Evolutionary conservation across 1,284 basidiomycete species (phyloP).

Genomic region (Boletus hoseneyae): DNA sequence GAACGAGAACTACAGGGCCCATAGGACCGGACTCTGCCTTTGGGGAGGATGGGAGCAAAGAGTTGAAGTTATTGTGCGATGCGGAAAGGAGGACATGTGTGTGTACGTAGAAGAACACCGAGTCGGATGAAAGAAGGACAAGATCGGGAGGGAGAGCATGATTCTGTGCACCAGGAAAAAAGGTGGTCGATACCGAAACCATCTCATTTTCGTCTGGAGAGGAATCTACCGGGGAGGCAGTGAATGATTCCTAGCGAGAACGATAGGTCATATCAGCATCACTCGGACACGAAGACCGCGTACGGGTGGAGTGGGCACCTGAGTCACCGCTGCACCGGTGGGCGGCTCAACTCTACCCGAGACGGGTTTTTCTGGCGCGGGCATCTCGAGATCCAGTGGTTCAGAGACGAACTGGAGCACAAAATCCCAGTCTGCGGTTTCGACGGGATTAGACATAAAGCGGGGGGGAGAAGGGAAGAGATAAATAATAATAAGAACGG

Average conservation of each 20-base stretch:
- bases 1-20: slow-evolving; percentile 44
- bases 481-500: background rate
- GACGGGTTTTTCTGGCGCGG: slow-evolving; percentile 35
- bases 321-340: slow-evolving; percentile 28
- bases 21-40: slow-evolving; percentile 35
- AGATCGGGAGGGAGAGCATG: slow-evolving; percentile 54
- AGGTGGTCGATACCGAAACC: slow-evolving; percentile 76
- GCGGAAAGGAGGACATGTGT: slow-evolving; percentile 43
- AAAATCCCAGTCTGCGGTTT: slow-evolving; percentile 56
- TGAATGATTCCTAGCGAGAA: slow-evolving; percentile 44
- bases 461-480: background rate
- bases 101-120: slow-evolving; percentile 74
- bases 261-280: slow-evolving; percentile 6
- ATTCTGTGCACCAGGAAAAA: slow-evolving; percentile 64
- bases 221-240: slow-evolving; percentile 45
- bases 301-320: slow-evolving; percentile 68
- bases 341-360: slow-evolving; percentile 28
- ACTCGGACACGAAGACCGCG: slow-evolving; percentile 20
- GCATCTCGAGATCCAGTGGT: slow-evolving; percentile 42
- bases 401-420: slow-evolving; percentile 63
- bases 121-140: slow-evolving; percentile 64
- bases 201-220: slow-evolving; percentile 40
- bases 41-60: slow-evolving; percentile 38
- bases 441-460: slow-evolving; percentile 34
- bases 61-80: slow-evolving; percentile 55